phyloP scores from a whole-genome alignment of 129 eudicot genomes.

The Rutidosis leptorrhynchoides region DNA sequence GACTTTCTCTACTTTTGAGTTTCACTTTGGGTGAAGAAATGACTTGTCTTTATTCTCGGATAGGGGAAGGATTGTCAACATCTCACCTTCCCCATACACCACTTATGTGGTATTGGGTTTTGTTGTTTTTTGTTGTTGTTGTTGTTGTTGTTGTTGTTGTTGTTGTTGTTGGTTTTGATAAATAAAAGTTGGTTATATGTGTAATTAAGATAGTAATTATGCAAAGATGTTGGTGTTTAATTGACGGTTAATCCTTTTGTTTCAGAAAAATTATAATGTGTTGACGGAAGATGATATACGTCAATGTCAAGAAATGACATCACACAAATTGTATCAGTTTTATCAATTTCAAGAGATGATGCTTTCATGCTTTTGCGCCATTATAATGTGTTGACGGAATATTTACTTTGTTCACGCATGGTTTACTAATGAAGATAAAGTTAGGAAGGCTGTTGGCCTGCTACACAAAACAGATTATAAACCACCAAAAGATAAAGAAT shows the following conservation, averaged over 20 bases:
- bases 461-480: conserved; percentile 42
- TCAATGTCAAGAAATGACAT: conserved; percentile 74
- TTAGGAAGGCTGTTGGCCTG: conserved; percentile 77
- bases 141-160: too few species aligned
- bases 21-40: too few species aligned
- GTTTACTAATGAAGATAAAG: conserved; percentile 92
- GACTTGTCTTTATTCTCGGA: too few species aligned
- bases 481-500: conserved; percentile 48
- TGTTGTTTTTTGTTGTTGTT: too few species aligned
- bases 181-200: not conserved
- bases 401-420: conserved; percentile 80
- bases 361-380: conserved; percentile 79
- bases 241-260: not conserved
- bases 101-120: too few species aligned
- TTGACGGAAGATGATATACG: conserved; percentile 80
- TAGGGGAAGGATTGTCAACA: too few species aligned
- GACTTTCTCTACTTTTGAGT: too few species aligned
- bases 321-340: conserved; percentile 57
- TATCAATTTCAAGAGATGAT: conserved; percentile 63
- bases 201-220: not conserved
- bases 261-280: conserved; percentile 67
- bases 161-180: not conserved
- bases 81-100: too few species aligned
- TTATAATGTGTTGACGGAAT: conserved; percentile 82
- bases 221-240: not conserved